These are phyloP conservation scores for Mortierella sp. DNA, from an alignment of 371 early-diverging fungal species.

Conservation along the genomic window DNA sequence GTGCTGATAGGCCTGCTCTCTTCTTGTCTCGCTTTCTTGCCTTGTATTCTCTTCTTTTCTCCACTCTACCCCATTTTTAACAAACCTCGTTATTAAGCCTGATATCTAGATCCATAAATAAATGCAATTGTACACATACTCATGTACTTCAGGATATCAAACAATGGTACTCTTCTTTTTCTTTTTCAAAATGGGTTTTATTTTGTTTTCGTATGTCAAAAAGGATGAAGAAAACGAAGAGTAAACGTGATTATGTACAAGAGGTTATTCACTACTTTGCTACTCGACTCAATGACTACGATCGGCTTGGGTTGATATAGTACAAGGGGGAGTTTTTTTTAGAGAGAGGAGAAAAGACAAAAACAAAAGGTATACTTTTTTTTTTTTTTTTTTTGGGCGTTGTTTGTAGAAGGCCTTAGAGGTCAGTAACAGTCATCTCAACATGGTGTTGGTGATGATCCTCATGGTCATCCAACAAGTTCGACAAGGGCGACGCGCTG, in stretches of 20 bases:
- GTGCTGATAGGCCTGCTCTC: background rate
- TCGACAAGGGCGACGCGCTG: constrained; percentile 9
- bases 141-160: background rate
- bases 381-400: background rate
- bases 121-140: no score
- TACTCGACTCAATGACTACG: background rate
- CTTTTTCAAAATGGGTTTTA: background rate
- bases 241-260: background rate
- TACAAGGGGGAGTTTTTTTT: background rate
- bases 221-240: background rate
- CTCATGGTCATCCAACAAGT: constrained; percentile 25
- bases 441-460: constrained; percentile 4
- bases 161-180: background rate
- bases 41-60: background rate
- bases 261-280: constrained; percentile 4
- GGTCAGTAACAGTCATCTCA: background rate
- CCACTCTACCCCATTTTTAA: no score
- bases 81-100: no score
- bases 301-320: background rate
- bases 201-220: background rate
- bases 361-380: background rate
- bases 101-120: no score
- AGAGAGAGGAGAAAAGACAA: background rate
- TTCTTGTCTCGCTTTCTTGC: no score
- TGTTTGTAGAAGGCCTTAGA: background rate